Evolutionary conservation across 495 filamentous ascomycete species (phyloP).

Genomic region (Parathielavia appendiculata): DNA sequence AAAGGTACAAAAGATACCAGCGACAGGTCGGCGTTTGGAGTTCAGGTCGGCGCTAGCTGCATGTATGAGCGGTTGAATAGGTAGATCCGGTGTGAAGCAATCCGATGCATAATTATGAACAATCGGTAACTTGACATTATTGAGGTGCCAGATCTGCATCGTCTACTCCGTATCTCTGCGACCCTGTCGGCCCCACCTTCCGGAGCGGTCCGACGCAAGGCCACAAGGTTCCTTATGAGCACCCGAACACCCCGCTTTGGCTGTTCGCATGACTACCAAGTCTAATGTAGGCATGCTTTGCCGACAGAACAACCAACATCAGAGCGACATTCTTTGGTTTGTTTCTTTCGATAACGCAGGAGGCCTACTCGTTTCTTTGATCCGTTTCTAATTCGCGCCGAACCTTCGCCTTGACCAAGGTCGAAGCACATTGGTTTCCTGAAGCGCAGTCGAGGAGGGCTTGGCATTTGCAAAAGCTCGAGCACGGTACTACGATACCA

Average conservation of each 20-base stretch:
- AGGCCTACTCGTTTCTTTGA: background rate
- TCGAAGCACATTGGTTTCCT: background rate
- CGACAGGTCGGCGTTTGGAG: constrained; percentile 22
- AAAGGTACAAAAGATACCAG: constrained; percentile 17
- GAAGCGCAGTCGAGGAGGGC: background rate
- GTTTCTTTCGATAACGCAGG: too few species aligned
- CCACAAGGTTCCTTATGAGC: too few species aligned
- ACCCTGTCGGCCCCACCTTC: constrained; percentile 10
- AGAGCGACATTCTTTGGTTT: background rate
- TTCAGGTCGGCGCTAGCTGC: background rate
- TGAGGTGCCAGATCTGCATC: background rate
- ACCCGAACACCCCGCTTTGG: background rate
- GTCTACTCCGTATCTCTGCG: too few species aligned
- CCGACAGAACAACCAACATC: background rate
- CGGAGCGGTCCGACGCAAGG: background rate
- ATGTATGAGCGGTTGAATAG: background rate
- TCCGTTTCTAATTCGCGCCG: too few species aligned
- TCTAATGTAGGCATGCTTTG: background rate
- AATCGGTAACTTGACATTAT: too few species aligned
- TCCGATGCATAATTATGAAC: too few species aligned
- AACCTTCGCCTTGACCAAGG: too few species aligned
- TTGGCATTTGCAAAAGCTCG: background rate
- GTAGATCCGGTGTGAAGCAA: too few species aligned
- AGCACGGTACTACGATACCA: background rate
- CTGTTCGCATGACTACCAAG: background rate